Base-by-base conservation (phyloP, 306 rosid species). In the Sphenostylis stenocarpa region DNA sequence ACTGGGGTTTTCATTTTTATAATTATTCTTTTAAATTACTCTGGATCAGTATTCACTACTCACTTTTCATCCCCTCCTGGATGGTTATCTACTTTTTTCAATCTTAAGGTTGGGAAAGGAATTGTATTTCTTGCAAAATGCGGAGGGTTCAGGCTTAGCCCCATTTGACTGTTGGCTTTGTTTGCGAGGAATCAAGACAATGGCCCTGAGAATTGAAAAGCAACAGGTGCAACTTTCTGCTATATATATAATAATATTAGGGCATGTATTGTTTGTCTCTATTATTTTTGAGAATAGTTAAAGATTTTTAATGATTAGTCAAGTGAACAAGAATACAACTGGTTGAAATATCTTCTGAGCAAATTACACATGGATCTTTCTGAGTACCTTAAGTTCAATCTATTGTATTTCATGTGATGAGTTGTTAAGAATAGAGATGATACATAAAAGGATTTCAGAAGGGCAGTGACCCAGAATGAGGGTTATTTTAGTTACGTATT, bases 121-220 rank as follows among this genome's bases (percentile, higher is more conserved):
- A 15, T 76, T 95, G 84, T 92, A 89, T 86, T 92, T 90, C 76
- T 80, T 95, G 78, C 98, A 90, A 83, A 95, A 89, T 79, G 96
- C 98, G 6, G 96, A 80, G 82, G 98, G 98, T 75, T 85, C 96
- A 51, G 98, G 95, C 67, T 85, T 95, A 77, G 96, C 98, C 80
- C 98, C 97, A 56, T 88, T 89, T 83, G 96, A 92, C 80, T 95
- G 96, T 74, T 94, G 95, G 95, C 84, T 90, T 20, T 92, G 97
- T 81, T 77, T 92, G 77, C 82, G 95, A 79, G 97, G 97, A 79
- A 83, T 95, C 67, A 95, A 95, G 89, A 95, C 97, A 26, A 87
- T 95, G 95, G 89, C 93, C 79, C 89, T 94, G 34, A 89, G 97
- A 67, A 79, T 94, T 77, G 96, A 95, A 83, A 92, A 89, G 90